Evolutionary conservation across 345 rosid species (phyloP).

Genomic region (Corchorus capsularis): DNA sequence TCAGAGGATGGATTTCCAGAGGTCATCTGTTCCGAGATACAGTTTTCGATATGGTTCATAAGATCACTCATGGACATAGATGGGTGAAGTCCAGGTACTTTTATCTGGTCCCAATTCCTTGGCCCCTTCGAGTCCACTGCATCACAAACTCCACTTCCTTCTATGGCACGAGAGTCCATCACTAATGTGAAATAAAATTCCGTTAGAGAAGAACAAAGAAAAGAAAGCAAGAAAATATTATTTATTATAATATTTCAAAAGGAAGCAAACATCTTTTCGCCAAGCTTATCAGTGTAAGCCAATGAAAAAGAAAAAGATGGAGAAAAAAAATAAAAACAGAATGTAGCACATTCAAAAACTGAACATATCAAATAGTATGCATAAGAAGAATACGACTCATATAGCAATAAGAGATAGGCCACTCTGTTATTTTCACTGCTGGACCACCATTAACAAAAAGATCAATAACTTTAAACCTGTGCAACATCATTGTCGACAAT

Average conservation of each 20-base stretch:
- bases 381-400: not conserved
- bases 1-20: constrained; percentile 48
- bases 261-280: not conserved
- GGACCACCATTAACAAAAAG: not conserved
- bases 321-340: no score
- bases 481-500: not conserved
- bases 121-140: constrained; percentile 60
- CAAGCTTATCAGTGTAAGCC: not conserved
- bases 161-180: constrained; percentile 64
- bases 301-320: not conserved
- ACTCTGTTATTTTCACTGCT: not conserved
- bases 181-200: constrained; percentile 35
- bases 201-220: constrained; percentile 9
- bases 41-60: constrained; percentile 67
- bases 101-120: constrained; percentile 73
- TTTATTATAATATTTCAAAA: not conserved
- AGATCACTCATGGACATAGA: constrained; percentile 92
- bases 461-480: not conserved
- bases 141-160: constrained; percentile 57
- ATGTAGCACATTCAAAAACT: no score
- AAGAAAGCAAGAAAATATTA: not conserved
- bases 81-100: constrained; percentile 81
- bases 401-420: not conserved
- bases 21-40: constrained; percentile 73
- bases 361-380: not conserved